Evolutionary conservation across 495 filamentous ascomycete genomes (phyloP).

Genomic region (Daldinia loculata): DNA sequence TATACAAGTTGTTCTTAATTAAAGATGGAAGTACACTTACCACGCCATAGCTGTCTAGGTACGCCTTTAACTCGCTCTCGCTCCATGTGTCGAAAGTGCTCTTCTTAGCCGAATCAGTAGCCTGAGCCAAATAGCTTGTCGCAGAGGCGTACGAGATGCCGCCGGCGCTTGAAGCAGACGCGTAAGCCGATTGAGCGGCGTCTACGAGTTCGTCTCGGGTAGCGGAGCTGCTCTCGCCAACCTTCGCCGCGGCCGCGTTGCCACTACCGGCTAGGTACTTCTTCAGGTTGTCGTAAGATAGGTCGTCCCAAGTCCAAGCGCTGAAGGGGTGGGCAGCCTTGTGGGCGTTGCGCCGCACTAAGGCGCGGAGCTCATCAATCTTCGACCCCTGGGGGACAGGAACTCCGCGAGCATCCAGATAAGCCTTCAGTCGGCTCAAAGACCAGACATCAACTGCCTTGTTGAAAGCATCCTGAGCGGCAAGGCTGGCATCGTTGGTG

Average conservation of each 20-base stretch:
- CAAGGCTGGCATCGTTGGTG: conserved; percentile 72
- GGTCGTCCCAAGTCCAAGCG: conserved; percentile 87
- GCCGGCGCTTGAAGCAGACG: conserved; percentile 72
- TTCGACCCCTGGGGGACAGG: conserved; percentile 80
- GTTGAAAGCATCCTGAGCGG: conserved; percentile 74
- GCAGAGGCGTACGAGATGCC: conserved; percentile 75
- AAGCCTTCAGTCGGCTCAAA: conserved; percentile 81
- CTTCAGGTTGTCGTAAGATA: conserved; percentile 78
- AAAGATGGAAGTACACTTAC: conserved; percentile 37
- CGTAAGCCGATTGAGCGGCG: conserved; percentile 75
- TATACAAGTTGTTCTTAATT: too few relatives aligned
- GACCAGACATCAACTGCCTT: conserved; percentile 71
- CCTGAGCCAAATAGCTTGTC: conserved; percentile 74
- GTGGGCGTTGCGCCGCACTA: conserved; percentile 75
- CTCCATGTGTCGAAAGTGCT: conserved; percentile 82
- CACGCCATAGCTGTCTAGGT: conserved; percentile 82
- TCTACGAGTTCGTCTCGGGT: conserved; percentile 77
- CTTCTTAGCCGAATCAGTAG: conserved; percentile 75
- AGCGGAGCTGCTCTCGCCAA: conserved; percentile 67
- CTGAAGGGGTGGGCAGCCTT: conserved; percentile 75
- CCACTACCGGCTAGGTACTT: conserved; percentile 69
- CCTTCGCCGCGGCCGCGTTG: conserved; percentile 72
- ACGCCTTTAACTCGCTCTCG: conserved; percentile 77
- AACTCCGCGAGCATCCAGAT: conserved; percentile 70
- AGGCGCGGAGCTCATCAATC: conserved; percentile 80